These are phyloP conservation scores for Hypoxylon trugodes DNA, from an alignment of 495 filamentous ascomycete species.

Conservation along the genomic window DNA sequence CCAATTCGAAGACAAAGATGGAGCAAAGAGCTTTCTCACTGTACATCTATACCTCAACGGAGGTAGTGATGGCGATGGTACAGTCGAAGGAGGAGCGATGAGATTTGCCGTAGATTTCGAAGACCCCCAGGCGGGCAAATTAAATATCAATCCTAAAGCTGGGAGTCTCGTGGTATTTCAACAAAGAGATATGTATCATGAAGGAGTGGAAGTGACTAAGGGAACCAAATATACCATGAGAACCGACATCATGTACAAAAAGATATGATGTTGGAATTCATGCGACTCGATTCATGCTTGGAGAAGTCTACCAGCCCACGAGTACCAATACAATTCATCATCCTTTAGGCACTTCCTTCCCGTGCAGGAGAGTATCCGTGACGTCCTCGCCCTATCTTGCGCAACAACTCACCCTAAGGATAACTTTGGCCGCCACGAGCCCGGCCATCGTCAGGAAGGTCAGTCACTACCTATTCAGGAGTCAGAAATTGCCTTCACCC, in stretches of 20 bases:
- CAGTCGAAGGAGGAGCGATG: constrained; percentile 71
- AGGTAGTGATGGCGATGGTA: constrained; percentile 27
- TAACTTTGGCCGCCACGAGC: too few species aligned
- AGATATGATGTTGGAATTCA: constrained; percentile 2
- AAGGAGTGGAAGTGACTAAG: constrained; percentile 71
- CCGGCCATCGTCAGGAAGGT: too few species aligned
- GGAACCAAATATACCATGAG: constrained; percentile 80
- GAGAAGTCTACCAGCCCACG: too few species aligned
- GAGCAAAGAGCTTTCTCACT: constrained; percentile 71
- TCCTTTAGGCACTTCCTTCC: too few species aligned
- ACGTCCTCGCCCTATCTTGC: too few species aligned
- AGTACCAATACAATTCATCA: too few species aligned
- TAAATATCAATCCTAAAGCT: constrained; percentile 71
- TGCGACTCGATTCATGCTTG: not conserved
- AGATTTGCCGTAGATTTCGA: constrained; percentile 62
- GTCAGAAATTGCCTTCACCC: too few species aligned
- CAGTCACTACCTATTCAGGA: too few species aligned
- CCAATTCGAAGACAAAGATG: constrained; percentile 67
- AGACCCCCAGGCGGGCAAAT: constrained; percentile 40
- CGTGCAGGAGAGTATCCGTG: too few species aligned
- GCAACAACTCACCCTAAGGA: too few species aligned
- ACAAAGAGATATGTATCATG: constrained; percentile 71
- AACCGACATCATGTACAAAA: constrained; percentile 76
- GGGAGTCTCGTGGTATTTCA: constrained; percentile 82
- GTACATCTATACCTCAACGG: constrained; percentile 83